Percentiles rank a stretch among this genome's conserved stretches.
Conservation (phyloP, 2,329 filamentous ascomycete species). For the Cordyceps fumosorosea region DNA sequence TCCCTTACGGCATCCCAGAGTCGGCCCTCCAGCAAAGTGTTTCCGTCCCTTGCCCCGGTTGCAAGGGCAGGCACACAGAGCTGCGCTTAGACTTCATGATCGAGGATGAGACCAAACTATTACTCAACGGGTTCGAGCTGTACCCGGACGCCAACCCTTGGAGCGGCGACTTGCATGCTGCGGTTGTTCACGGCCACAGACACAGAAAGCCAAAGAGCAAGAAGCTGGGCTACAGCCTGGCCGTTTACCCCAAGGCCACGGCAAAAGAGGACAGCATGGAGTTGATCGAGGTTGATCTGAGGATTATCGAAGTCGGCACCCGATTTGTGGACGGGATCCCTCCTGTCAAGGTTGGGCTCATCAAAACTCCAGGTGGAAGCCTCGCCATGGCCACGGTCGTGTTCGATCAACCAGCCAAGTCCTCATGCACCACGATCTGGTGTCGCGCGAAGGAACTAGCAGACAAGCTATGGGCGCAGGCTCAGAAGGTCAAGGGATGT, state of each 20-base stretch:
- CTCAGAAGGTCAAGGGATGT: conserved; percentile 16
- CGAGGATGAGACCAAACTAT: conserved; percentile 40
- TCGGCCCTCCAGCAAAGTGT: conserved; percentile 32
- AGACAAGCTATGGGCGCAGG: conserved; percentile 19
- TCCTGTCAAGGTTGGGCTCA: conserved; percentile 51
- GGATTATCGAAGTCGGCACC: conserved; percentile 54
- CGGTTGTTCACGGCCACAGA: conserved; percentile 35
- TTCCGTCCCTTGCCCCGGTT: conserved; percentile 47
- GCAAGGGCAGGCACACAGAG: conserved; percentile 39
- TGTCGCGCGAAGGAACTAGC: conserved; percentile 38
- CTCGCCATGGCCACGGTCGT: conserved; percentile 48
- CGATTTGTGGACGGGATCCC: conserved; percentile 49
- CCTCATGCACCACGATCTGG: conserved; percentile 42
- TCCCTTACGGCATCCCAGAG: conserved; percentile 30
- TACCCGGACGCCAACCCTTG: conserved; percentile 48
- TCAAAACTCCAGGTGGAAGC: conserved; percentile 50
- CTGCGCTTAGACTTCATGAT: conserved; percentile 50
- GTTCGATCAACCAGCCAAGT: conserved; percentile 24
- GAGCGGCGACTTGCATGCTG: conserved; percentile 37
- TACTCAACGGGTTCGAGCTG: conserved; percentile 55
- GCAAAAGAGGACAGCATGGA: conserved; percentile 46
- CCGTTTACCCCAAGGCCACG: conserved; percentile 35
- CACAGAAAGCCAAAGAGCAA: conserved; percentile 25
- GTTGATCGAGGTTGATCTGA: conserved; percentile 47
- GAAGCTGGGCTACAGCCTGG: conserved; percentile 45